Base-by-base conservation (phyloP, 2,329 filamentous ascomycete species). In the Penicillium sp. region DNA sequence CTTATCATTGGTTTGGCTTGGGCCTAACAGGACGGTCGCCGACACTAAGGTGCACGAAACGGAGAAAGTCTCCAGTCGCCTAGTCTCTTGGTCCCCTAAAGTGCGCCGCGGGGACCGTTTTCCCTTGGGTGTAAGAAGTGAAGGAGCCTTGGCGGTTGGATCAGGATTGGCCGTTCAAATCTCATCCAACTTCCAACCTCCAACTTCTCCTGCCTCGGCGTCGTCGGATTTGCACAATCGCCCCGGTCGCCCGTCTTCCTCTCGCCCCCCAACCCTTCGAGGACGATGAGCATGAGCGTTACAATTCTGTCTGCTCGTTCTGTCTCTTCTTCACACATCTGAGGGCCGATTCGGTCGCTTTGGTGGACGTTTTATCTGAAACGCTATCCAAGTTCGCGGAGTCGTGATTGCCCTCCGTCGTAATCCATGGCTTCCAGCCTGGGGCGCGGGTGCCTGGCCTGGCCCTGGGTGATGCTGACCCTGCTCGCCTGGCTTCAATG, bases 241-340 rank as follows among this genome's bases (percentile, higher is more conserved):
- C 33, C 27, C 39, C 27, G 11, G 28, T 29, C 34, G 20, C 28
- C 34, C 33, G 36, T 30, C 33, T 18, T 33, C 10, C 25, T 18
- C 19, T 18, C 20, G 27, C 14, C 14, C 28, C 26, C 21, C 45
- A 36, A 25, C 32, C 40, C 16, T n/a, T 4, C n/a, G 25, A 30
- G 41, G 43, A 47, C 17, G 41, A 57, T 56, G 53, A 59, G 48
- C 46, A 57, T 59, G 61, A 48, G 37, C 48, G 47, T 51, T 41
- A 5, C 28, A 28, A 37, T 17, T 33, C 34, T 50, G 48, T 27
- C 48, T 34, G 27, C 32, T 51, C 36, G 34, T 40, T 35, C 33
- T 36, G 36, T 30, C 41, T 51, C 33, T 38, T 52, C 39, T 33
- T 46, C 38, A 45, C 46, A 42, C 45, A 32, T 47, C 23, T 52